Conservation (phyloP, 78 protist genomes). For the Cavenderia fasciculata region DNA sequence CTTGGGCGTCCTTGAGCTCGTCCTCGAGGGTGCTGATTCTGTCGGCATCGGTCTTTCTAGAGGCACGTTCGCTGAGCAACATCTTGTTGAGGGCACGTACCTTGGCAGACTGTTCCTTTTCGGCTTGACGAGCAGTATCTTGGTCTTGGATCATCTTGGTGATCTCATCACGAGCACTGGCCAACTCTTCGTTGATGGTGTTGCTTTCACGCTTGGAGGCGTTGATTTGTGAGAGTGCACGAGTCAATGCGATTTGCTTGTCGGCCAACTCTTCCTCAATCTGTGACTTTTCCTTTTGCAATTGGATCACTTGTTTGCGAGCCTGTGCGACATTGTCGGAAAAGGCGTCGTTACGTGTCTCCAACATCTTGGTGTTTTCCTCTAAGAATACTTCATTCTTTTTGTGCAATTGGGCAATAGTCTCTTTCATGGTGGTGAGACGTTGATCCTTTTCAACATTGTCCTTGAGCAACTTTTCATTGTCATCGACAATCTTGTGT, state of each 20-base stretch:
- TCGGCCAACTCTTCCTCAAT: conserved; percentile 58
- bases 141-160: conserved; percentile 22
- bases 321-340: conserved; percentile 57
- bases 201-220: conserved; percentile 40
- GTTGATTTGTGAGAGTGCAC: conserved; percentile 18
- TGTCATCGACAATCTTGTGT: conserved; percentile 61
- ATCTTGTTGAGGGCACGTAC: conserved; percentile 53
- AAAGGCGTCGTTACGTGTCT: conserved; percentile 68
- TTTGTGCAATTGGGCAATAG: conserved; percentile 51
- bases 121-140: conserved; percentile 24
- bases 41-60: conserved; percentile 38
- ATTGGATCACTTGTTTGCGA: conserved; percentile 56
- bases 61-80: conserved; percentile 27
- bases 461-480: conserved; percentile 53
- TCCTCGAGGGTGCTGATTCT: conserved; percentile 47
- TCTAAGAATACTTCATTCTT: conserved; percentile 69
- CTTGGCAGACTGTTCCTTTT: conserved; percentile 34
- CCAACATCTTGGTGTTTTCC: conserved; percentile 72
- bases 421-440: conserved; percentile 43
- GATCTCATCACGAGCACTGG: conserved; percentile 11
- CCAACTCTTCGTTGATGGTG: conserved; percentile 34
- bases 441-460: conserved; percentile 46
- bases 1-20: conserved; percentile 69
- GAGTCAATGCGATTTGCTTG: conserved; percentile 15
- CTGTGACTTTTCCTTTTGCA: conserved; percentile 42